Base-by-base conservation (phyloP, 768 basidiomycete species). In the Phlebiopsis flavidoalba region DNA sequence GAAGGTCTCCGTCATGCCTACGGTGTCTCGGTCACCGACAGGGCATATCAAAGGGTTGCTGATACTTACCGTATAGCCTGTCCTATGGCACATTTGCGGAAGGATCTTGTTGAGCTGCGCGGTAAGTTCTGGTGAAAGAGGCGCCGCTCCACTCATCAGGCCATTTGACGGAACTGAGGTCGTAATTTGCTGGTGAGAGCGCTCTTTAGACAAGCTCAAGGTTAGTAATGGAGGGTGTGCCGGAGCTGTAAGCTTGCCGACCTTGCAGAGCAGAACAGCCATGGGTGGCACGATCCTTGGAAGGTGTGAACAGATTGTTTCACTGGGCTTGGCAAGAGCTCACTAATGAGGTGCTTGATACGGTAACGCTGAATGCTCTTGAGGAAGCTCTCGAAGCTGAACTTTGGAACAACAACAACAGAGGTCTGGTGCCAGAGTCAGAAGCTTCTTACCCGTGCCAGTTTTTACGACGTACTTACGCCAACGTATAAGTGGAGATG, bases 1-100 rank as follows among this genome's bases (percentile, higher is more conserved):
- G 59, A 78, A 77, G 0, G 82, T 78, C 67, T 90, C 88, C 0
- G 88, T 89, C 82, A 87, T 80, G 5, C 88, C 87, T 88, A 53
- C 10, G 26, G 26, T 31, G 26, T 31, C 26, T 31, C 26, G 26
- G 35, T 40, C 7, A 35, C 4, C 3, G 33, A n/a, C 46, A 50
- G 45, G 33, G 7, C 46, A 49, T 15, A 31, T n/a, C 21, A n/a
- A 7, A 48, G 37, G 46, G 12, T 31, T 10, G 19, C 14, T 24
- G 24, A 17, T 4, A 49, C 72, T 21, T 57, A 80, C 84, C 84
- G 61, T 85, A n/a, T n/a, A 86, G 5, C 79, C 80, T 87, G 84
- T 0, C 83, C 83, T 43, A 84, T 80, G 55, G 79, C 76, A 2
- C 80, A 80, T 51, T n/a, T 79, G 67, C 0, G 83, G 84, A 51